These are phyloP conservation scores for Petunia hybrid DNA, from an alignment of 305 asterid genomes.

Conservation along the genomic window DNA sequence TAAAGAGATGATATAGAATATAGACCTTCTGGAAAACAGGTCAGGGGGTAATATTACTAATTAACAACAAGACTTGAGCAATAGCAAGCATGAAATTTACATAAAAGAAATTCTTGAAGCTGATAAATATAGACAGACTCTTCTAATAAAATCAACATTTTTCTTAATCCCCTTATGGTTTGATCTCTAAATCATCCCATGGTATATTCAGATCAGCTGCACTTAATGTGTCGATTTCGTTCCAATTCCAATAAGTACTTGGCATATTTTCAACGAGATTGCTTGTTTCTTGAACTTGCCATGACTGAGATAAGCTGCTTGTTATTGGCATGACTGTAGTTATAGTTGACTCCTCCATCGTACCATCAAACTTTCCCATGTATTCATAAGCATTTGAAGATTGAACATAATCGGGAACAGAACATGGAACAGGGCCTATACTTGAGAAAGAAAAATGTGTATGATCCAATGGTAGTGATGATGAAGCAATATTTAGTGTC, in stretches of 20 bases:
- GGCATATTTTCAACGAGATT: conserved; percentile 37
- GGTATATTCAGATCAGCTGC: conserved; percentile 63
- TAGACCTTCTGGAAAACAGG: not conserved
- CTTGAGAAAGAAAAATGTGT: conserved; percentile 18
- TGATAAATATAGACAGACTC: conserved; percentile 8
- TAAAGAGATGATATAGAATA: not conserved
- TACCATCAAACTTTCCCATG: conserved; percentile 48
- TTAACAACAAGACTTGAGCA: conserved; percentile 12
- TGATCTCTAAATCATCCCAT: conserved; percentile 70
- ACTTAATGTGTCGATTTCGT: conserved; percentile 62
- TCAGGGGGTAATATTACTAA: not conserved
- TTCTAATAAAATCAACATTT: not conserved
- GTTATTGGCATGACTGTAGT: conserved; percentile 56
- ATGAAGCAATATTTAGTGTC: conserved; percentile 44
- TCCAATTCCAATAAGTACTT: conserved; percentile 71
- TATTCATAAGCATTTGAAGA: conserved; percentile 43
- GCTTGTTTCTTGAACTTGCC: conserved; percentile 52
- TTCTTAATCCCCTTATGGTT: conserved; percentile 36
- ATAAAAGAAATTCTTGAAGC: conserved; percentile 9
- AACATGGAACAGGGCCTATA: not conserved
- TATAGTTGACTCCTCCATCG: conserved; percentile 59
- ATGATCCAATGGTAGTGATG: conserved; percentile 31
- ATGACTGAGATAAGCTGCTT: conserved; percentile 44
- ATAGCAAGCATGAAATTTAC: not conserved
- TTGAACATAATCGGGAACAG: conserved; percentile 46